Percentiles rank a stretch among this genome's conserved stretches.
Evolutionary conservation across 352 stramenopile species (phyloP).

Genomic region (Phytophthora pinifolia): DNA sequence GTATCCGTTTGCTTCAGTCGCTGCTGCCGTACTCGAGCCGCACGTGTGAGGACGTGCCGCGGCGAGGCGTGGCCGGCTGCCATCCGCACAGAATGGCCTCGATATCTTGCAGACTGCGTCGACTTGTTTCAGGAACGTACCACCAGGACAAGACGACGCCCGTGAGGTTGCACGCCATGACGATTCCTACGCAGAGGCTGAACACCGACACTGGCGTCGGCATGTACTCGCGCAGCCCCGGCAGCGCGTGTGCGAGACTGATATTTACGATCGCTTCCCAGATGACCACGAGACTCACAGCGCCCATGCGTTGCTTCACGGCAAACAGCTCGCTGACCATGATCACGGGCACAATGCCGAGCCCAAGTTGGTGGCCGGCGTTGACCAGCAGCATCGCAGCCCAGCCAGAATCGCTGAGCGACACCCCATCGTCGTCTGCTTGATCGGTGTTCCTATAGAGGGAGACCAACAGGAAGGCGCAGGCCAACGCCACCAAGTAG

Average conservation of each 20-base stretch:
- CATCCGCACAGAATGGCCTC: slow-evolving; percentile 76
- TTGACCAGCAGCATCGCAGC: slow-evolving; percentile 65
- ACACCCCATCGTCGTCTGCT: slow-evolving; percentile 18
- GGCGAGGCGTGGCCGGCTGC: slow-evolving; percentile 67
- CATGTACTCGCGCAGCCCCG: slow-evolving; percentile 38
- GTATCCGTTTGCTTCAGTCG: slow-evolving; percentile 13
- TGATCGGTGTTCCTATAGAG: slow-evolving; percentile 34
- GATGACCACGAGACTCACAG: slow-evolving; percentile 71
- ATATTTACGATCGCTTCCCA: slow-evolving; percentile 50
- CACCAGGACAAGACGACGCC: slow-evolving; percentile 54
- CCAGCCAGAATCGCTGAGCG: slow-evolving; percentile 56
- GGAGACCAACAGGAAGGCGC: slow-evolving; percentile 50
- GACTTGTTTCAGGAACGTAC: slow-evolving; percentile 76
- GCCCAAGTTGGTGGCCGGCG: slow-evolving; percentile 63
- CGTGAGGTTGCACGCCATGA: slow-evolving; percentile 51
- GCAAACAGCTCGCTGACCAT: slow-evolving; percentile 74
- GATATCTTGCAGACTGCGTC: slow-evolving; percentile 78
- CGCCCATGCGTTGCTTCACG: slow-evolving; percentile 58
- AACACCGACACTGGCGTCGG: slow-evolving; percentile 48
- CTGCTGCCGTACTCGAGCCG: slow-evolving; percentile 42
- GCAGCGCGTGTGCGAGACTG: slow-evolving; percentile 35
- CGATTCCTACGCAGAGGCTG: slow-evolving; percentile 32
- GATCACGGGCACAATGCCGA: slow-evolving; percentile 60
- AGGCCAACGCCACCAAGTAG: slow-evolving; percentile 49
- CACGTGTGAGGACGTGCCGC: slow-evolving; percentile 48